Conservation (phyloP, 345 rosid species). For the Punica granatum region DNA sequence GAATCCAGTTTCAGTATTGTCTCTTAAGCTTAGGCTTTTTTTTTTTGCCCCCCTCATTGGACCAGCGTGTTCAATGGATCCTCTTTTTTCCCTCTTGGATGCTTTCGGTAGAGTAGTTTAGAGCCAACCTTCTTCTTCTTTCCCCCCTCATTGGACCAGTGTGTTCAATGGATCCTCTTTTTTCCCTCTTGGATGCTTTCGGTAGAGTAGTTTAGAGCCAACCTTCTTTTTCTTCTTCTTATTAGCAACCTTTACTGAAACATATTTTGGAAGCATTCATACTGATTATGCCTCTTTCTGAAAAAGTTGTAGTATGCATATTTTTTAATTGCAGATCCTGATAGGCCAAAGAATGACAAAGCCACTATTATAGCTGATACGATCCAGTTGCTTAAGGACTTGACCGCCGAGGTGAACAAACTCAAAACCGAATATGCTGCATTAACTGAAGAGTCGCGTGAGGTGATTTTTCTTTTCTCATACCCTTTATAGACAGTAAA, state of each 20-base stretch:
- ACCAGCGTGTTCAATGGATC: too few species aligned
- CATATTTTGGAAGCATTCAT: background rate
- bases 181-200: too few species aligned
- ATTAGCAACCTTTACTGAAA: background rate
- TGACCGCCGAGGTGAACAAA: constrained; percentile 67
- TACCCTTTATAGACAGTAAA: constrained; percentile 1
- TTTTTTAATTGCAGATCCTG: constrained; percentile 48
- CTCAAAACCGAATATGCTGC: constrained; percentile 61
- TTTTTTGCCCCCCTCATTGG: too few species aligned
- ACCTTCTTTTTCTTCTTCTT: background rate
- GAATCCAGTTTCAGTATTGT: too few species aligned
- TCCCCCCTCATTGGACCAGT: too few species aligned
- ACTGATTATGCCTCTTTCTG: background rate
- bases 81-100: too few species aligned
- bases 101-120: background rate
- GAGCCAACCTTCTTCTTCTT: background rate
- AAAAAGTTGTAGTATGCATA: background rate
- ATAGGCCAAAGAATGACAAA: constrained; percentile 86
- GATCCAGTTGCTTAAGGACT: constrained; percentile 72
- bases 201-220: background rate
- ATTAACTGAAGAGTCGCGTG: constrained; percentile 73
- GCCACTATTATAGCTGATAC: constrained; percentile 75
- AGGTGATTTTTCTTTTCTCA: constrained; percentile 34
- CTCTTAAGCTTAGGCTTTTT: too few species aligned
- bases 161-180: too few species aligned